Evolutionary conservation across 768 basidiomycete genomes (phyloP).

Genomic region (Bullera alba): DNA sequence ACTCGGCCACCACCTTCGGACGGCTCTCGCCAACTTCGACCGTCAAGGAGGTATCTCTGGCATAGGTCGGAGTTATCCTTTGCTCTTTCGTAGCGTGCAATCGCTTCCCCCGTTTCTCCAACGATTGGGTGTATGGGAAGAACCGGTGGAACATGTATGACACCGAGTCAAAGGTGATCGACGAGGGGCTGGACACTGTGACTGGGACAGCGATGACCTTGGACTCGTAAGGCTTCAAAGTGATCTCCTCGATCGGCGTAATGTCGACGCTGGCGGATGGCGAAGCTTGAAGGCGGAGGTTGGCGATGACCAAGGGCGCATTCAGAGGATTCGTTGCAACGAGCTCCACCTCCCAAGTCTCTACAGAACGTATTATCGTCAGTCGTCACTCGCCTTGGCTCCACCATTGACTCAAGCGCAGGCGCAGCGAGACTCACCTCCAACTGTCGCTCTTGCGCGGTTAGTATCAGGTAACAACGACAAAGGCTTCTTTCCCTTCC

Average conservation of each 20-base stretch:
- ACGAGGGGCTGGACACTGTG: conserved; percentile 49
- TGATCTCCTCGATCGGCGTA: conserved; percentile 54
- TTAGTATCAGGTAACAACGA: conserved; percentile 14
- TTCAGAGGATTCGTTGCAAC: conserved; percentile 45
- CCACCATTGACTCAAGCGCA: not conserved
- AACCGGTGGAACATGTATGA: conserved; percentile 61
- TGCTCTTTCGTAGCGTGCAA: conserved; percentile 69
- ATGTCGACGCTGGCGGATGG: conserved; percentile 54
- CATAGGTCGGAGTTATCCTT: conserved; percentile 63
- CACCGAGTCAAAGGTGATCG: conserved; percentile 56
- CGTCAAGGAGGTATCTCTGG: conserved; percentile 58
- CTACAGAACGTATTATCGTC: not conserved
- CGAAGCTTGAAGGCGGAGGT: conserved; percentile 14
- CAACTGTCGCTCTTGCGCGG: conserved; percentile 19
- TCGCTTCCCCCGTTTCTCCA: conserved; percentile 65
- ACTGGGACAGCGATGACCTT: conserved; percentile 64
- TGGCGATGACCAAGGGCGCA: conserved; percentile 35
- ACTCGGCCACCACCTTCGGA: conserved; percentile 54
- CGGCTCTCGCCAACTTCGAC: conserved; percentile 60
- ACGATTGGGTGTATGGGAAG: conserved; percentile 60
- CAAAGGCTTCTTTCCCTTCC: conserved; percentile 38
- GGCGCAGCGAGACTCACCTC: conserved; percentile 16
- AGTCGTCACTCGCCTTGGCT: too few relatives aligned
- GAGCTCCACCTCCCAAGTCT: conserved; percentile 20
- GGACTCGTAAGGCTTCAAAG: conserved; percentile 58